phyloP scores from a whole-genome alignment of 2,329 filamentous ascomycete genomes.

The Karstenula rhodostoma region DNA sequence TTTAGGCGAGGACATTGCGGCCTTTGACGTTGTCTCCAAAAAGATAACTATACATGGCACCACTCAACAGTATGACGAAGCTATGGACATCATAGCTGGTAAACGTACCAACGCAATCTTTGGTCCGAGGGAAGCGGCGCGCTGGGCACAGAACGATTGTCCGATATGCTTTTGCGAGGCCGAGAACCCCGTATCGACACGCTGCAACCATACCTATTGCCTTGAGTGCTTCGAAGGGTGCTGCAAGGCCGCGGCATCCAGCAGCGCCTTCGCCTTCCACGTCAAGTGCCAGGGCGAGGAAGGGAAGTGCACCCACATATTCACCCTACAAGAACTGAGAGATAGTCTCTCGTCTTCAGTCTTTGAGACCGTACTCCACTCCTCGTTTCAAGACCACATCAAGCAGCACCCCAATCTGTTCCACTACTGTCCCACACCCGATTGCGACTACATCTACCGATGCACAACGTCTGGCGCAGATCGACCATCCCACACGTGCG shows the following conservation, averaged over 20 bases:
- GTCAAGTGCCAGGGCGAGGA: slow-evolving; percentile 18
- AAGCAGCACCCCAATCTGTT: slow-evolving; percentile 27
- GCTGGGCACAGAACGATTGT: slow-evolving; percentile 14
- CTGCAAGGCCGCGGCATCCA: slow-evolving; percentile 22
- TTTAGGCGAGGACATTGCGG: slow-evolving; percentile 14
- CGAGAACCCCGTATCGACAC: slow-evolving; percentile 9
- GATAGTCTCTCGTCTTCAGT: slow-evolving; percentile 17
- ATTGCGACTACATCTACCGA: slow-evolving; percentile 56
- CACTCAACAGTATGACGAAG: slow-evolving; percentile 14
- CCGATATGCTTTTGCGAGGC: slow-evolving; percentile 23
- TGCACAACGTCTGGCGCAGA: slow-evolving; percentile 7
- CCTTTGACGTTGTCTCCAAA: slow-evolving; percentile 15
- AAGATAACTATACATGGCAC: slow-evolving; percentile 19
- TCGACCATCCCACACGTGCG: slow-evolving; percentile 43
- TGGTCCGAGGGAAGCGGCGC: too few relatives aligned
- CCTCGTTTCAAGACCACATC: slow-evolving; percentile 20
- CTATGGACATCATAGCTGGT: slow-evolving; percentile 13
- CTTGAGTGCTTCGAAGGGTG: slow-evolving; percentile 18
- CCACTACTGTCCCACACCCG: slow-evolving; percentile 54
- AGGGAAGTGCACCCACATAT: slow-evolving; percentile 15
- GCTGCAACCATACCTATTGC: slow-evolving; percentile 8
- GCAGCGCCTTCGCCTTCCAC: slow-evolving; percentile 14
- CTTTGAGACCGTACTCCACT: slow-evolving; percentile 18
- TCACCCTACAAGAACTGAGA: slow-evolving; percentile 15
- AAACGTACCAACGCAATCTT: background rate